These are phyloP conservation scores for Didymella pinodella DNA, from an alignment of 2,329 filamentous ascomycete genomes.

Conservation along the genomic window DNA sequence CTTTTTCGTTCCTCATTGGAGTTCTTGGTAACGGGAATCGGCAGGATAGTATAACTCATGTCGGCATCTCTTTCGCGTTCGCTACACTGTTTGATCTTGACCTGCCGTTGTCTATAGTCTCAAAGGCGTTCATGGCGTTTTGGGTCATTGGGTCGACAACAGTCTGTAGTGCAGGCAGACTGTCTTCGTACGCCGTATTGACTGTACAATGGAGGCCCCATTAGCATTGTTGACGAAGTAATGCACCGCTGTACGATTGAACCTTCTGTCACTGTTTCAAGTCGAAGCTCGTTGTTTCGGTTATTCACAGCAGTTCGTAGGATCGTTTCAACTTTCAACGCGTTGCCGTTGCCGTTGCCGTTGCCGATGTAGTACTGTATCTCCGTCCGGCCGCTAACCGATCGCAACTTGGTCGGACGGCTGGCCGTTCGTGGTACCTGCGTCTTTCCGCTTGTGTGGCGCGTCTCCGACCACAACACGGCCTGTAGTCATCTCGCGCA, in stretches of 20 bases:
- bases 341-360: constrained; percentile 22
- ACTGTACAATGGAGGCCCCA: not conserved
- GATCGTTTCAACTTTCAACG: constrained; percentile 43
- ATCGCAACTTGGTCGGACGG: constrained; percentile 31
- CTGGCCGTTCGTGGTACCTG: constrained; percentile 36
- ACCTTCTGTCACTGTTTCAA: constrained; percentile 15
- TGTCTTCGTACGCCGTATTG: not conserved
- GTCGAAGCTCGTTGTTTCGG: constrained; percentile 33
- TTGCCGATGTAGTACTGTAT: constrained; percentile 27
- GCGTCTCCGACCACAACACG: constrained; percentile 18
- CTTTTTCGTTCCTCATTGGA: constrained; percentile 41
- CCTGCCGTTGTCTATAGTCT: not conserved
- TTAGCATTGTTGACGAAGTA: constrained; percentile 3
- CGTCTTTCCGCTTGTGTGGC: constrained; percentile 35
- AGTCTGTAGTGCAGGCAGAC: not conserved
- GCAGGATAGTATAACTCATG: constrained; percentile 32
- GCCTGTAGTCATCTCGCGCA: constrained; percentile 11
- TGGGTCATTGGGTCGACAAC: not conserved
- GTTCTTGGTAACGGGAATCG: constrained; percentile 36
- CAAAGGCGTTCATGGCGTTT: not conserved
- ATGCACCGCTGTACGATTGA: constrained; percentile 14
- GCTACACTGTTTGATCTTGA: not conserved
- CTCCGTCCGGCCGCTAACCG: constrained; percentile 32
- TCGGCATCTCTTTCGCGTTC: constrained; percentile 13
- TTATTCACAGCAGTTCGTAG: constrained; percentile 34